Base-by-base conservation (phyloP, 768 basidiomycete species). In the Podaxis sp. region DNA sequence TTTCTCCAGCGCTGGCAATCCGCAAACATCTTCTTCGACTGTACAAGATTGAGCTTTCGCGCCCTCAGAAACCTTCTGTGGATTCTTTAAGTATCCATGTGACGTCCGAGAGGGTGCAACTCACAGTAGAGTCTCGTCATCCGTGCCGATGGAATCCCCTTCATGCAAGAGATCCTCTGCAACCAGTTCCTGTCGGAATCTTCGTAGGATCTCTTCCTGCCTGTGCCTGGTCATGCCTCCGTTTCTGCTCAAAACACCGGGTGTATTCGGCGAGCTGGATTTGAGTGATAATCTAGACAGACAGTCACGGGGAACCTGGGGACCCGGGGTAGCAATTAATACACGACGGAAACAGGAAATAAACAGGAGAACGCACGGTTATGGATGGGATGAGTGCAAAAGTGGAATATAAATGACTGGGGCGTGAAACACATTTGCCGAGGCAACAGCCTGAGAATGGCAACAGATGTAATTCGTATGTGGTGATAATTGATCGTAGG, bases 21-120 rank as follows among this genome's bases (percentile, higher is more conserved):
- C 57, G 70, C 72, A 46, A 91, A 74, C 90, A 90, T 91, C 63
- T 74, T 79, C 71, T 86, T 88, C 0, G 88, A 73, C 52, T 85
- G 82, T 38, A 72, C 75, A 12, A 88, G 63, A 67, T 85, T 80
- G 66, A 84, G 90, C 64, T 84, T 84, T 2, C 90, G 85, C 9
- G 90, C 90, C 38, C 86, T 83, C n/a, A 92, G 72, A 67, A 91
- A 92, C n/a, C 90, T 85, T 59, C 90, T 91, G 66, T 51, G 43
- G 37, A 54, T 53, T 22, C 33, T 24, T 38, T 57, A 41, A 63
- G 50, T 43, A 19, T 38, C 12, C 5, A 15, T n/a, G n/a, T 40
- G 46, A 49, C 3, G 15, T 19, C 25, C 46, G 43, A 27, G 47
- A 37, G 47, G n/a, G 22, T 8, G 24, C n/a, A 50, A 66, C 85